These are phyloP conservation scores for Mycogone perniciosa DNA, from an alignment of 2,329 filamentous ascomycete genomes.

Conservation along the genomic window DNA sequence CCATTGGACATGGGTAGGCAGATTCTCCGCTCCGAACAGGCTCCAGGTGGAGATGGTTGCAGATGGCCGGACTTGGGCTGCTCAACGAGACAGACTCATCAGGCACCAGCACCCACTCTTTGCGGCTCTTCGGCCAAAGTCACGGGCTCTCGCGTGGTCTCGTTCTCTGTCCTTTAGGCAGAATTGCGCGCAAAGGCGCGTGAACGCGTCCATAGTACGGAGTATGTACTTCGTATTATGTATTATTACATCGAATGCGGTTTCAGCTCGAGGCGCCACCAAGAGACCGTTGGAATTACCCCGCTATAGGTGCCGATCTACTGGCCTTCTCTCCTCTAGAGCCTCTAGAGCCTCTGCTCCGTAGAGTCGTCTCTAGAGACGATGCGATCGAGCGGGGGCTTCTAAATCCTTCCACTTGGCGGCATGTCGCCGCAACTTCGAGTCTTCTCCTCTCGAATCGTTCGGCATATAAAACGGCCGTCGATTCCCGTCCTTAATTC, in stretches of 20 bases:
- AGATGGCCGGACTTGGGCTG: not conserved
- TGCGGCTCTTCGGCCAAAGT: not conserved
- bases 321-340: too few species aligned
- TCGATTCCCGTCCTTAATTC: not conserved
- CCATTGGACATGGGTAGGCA: not conserved
- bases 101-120: slow-evolving; percentile 5
- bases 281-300: too few species aligned
- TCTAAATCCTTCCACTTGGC: too few species aligned
- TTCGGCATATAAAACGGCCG: not conserved
- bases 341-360: not conserved
- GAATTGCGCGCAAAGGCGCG: slow-evolving; percentile 10
- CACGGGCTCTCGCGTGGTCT: slow-evolving; percentile 10
- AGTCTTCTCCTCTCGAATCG: not conserved
- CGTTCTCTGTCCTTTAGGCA: slow-evolving; percentile 9
- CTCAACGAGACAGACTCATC: not conserved
- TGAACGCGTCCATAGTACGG: slow-evolving; percentile 7
- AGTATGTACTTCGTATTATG: too few species aligned
- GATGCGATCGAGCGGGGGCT: not conserved
- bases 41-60: not conserved
- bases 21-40: slow-evolving; percentile 8
- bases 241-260: too few species aligned
- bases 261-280: not conserved
- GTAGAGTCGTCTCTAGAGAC: not conserved
- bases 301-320: too few species aligned
- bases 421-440: not conserved